Evolutionary conservation across 1,284 basidiomycete species (phyloP).

Genomic region (Tylopilus sp.): DNA sequence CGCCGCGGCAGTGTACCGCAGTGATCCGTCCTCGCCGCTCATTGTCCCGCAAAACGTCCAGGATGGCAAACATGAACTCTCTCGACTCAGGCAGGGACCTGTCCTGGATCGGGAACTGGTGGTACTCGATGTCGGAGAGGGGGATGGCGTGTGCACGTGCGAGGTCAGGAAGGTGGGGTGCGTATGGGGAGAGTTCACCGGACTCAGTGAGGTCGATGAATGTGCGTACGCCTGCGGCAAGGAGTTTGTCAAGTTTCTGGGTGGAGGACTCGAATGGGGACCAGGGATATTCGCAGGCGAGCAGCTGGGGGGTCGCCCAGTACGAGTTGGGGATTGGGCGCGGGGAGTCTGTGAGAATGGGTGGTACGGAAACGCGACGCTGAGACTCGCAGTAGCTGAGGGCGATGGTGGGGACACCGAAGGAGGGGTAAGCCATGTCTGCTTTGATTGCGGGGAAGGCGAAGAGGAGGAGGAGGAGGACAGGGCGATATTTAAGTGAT

Average conservation of each 20-base stretch:
- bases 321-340: slow-evolving; percentile 76
- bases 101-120: slow-evolving; percentile 72
- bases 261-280: slow-evolving; percentile 46
- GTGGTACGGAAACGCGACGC: slow-evolving; percentile 23
- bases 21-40: slow-evolving; percentile 50
- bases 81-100: slow-evolving; percentile 56
- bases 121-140: slow-evolving; percentile 54
- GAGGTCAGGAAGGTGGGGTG: slow-evolving; percentile 50
- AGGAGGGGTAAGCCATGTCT: slow-evolving; percentile 12
- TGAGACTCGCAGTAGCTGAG: slow-evolving; percentile 8
- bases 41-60: slow-evolving; percentile 56
- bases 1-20: slow-evolving; percentile 73
- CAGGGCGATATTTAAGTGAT: slow-evolving; percentile 17
- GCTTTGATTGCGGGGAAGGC: slow-evolving; percentile 10
- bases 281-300: slow-evolving; percentile 79
- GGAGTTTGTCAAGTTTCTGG: slow-evolving; percentile 64
- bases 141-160: slow-evolving; percentile 54
- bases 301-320: slow-evolving; percentile 67
- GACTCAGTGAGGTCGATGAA: slow-evolving; percentile 76
- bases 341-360: slow-evolving; percentile 22
- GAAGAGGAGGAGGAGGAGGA: neutral
- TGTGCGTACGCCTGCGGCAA: slow-evolving; percentile 65
- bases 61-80: slow-evolving; percentile 52
- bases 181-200: slow-evolving; percentile 66
- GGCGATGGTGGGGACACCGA: slow-evolving; percentile 9